Percentiles rank a stretch among this genome's conserved stretches.
Evolutionary conservation across 1,284 basidiomycete genomes (phyloP).

Genomic region (Tilletia walkeri): DNA sequence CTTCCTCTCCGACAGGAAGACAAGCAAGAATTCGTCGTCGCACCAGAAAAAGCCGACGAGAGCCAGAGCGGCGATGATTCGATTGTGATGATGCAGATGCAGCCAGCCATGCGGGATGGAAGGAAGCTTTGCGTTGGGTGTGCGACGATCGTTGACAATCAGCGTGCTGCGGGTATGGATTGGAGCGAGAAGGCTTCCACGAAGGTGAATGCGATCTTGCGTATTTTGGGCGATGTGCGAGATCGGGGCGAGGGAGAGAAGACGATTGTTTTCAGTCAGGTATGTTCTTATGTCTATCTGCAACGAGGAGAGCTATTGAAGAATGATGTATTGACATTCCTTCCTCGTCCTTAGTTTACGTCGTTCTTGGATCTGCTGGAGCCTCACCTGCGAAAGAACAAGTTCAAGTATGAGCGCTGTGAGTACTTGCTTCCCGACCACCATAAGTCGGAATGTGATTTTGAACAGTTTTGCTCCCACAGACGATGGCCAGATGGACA

Average conservation of each 20-base stretch:
- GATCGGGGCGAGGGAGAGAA: constrained; percentile 67
- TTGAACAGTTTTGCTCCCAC: neutral
- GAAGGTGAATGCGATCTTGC: constrained; percentile 81
- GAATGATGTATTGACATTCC: neutral
- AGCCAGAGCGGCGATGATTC: neutral
- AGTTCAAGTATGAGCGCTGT: constrained; percentile 79
- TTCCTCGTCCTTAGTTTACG: constrained; percentile 68
- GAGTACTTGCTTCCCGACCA: constrained; percentile 56
- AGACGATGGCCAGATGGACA: constrained; percentile 85
- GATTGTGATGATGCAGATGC: constrained; percentile 7
- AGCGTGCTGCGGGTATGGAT: constrained; percentile 55
- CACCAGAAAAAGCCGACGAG: neutral
- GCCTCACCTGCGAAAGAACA: constrained; percentile 70
- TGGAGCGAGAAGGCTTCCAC: constrained; percentile 62
- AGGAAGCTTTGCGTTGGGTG: constrained; percentile 42
- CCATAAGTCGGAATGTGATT: neutral
- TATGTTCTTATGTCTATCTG: constrained; percentile 6
- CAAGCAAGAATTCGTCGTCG: neutral
- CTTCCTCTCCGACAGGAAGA: neutral
- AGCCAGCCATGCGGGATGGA: neutral
- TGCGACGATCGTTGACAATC: constrained; percentile 23
- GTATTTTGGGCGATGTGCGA: constrained; percentile 71
- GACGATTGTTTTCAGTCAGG: constrained; percentile 70
- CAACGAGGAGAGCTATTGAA: neutral
- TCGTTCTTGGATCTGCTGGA: constrained; percentile 83